These are phyloP conservation scores for Cytidiella melzeri DNA, from an alignment of 768 basidiomycete genomes.

Conservation along the genomic window DNA sequence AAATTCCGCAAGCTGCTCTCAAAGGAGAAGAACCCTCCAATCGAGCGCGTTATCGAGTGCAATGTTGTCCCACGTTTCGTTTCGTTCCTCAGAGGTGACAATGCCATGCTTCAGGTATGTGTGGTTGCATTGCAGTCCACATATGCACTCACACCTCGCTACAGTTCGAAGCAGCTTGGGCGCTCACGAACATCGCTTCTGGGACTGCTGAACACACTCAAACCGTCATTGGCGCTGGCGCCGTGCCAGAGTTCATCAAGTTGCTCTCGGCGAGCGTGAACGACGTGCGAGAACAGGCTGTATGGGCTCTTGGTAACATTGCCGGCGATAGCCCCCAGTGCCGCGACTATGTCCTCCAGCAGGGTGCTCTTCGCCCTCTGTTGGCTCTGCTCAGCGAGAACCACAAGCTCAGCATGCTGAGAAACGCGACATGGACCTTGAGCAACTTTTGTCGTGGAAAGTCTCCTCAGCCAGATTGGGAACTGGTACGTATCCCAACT, in stretches of 20 bases:
- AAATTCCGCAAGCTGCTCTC: constrained; percentile 98
- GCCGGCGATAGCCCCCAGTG: constrained; percentile 98
- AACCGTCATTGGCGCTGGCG: constrained; percentile 90
- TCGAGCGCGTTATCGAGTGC: constrained; percentile 96
- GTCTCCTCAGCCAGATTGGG: constrained; percentile 97
- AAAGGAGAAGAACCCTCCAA: constrained; percentile 99
- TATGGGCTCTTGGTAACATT: constrained; percentile 99
- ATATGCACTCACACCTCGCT: not conserved
- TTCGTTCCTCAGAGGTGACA: constrained; percentile 77
- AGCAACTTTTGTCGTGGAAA: constrained; percentile 99
- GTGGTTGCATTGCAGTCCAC: constrained; percentile 1
- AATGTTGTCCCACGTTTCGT: constrained; percentile 97
- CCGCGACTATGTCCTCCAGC: constrained; percentile 91
- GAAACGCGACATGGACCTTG: constrained; percentile 98
- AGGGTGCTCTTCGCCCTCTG: constrained; percentile 90
- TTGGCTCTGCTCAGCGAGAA: constrained; percentile 87
- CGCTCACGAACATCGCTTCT: constrained; percentile 95
- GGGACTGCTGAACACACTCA: constrained; percentile 98
- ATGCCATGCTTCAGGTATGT: constrained; percentile 79
- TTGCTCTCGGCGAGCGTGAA: constrained; percentile 89
- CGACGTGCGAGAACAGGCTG: constrained; percentile 98
- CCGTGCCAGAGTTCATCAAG: constrained; percentile 96
- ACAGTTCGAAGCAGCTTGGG: constrained; percentile 97
- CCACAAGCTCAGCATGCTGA: constrained; percentile 97
- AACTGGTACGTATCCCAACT: constrained; percentile 55